phyloP scores from a whole-genome alignment of 768 basidiomycete species.

The Cystobasidium ongulense region DNA sequence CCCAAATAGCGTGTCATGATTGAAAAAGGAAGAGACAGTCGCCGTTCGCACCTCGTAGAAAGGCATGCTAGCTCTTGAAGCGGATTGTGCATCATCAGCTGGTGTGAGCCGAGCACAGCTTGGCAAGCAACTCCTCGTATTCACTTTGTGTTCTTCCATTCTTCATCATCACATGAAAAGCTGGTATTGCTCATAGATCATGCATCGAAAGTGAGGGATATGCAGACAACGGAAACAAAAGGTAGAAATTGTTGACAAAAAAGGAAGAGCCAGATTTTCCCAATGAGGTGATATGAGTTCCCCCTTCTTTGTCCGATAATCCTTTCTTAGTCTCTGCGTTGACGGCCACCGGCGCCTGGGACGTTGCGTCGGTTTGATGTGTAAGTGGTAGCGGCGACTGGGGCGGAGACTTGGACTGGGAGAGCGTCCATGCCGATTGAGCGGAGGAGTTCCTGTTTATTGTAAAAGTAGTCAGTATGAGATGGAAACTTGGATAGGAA shows the following conservation, averaged over 20 bases:
- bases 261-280: neutral
- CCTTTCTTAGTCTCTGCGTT: neutral
- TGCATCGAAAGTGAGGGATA: neutral
- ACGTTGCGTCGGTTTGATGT: neutral
- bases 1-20: too few relatives aligned
- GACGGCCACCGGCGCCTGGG: slow-evolving; percentile 28
- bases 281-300: neutral
- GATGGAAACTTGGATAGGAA: neutral
- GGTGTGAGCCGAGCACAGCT: too few relatives aligned
- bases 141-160: neutral
- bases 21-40: too few relatives aligned
- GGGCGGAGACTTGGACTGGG: slow-evolving; percentile 60
- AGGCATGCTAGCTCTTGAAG: too few relatives aligned
- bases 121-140: too few relatives aligned
- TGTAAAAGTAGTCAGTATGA: too few relatives aligned
- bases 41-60: too few relatives aligned
- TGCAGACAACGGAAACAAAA: neutral
- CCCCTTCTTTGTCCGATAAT: neutral
- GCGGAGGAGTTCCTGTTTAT: slow-evolving; percentile 68
- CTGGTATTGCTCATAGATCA: neutral
- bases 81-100: too few relatives aligned
- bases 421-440: slow-evolving; percentile 93
- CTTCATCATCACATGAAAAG: neutral
- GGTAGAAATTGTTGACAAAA: neutral
- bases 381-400: slow-evolving; percentile 48